Conservation (phyloP, 2,329 filamentous ascomycete genomes). For the Sporothrix brasiliensis region DNA sequence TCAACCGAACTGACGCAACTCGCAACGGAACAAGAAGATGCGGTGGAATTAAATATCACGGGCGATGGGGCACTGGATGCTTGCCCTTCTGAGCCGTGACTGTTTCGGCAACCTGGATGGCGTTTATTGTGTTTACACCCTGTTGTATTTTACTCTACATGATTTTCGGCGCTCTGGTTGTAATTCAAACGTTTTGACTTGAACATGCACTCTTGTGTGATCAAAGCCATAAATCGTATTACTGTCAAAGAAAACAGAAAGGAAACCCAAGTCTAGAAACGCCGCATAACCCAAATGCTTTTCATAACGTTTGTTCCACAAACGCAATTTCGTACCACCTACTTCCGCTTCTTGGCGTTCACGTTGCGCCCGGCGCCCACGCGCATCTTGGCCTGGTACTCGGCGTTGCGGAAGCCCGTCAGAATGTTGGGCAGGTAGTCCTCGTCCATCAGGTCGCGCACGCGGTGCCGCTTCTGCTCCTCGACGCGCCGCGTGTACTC, state of each 20-base stretch:
- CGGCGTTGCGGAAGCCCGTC: slow-evolving; percentile 71
- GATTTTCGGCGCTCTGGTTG: slow-evolving; percentile 1
- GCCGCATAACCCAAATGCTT: neutral
- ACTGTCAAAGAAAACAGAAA: neutral
- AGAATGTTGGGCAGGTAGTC: slow-evolving; percentile 87
- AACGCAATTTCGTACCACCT: slow-evolving; percentile 32
- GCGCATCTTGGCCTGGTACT: slow-evolving; percentile 65
- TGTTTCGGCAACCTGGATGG: slow-evolving; percentile 8
- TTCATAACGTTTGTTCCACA: neutral
- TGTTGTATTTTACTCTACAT: slow-evolving; percentile 9
- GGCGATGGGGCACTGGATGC: no score
- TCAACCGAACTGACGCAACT: neutral
- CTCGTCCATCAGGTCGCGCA: slow-evolving; percentile 89
- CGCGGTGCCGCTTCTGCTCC: slow-evolving; percentile 66
- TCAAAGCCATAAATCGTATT: slow-evolving; percentile 11
- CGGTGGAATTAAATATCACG: neutral
- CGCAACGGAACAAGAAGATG: neutral
- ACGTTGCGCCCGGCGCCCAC: slow-evolving; percentile 85
- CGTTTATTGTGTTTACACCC: slow-evolving; percentile 5
- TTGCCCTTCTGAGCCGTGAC: neutral
- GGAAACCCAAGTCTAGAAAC: slow-evolving; percentile 3
- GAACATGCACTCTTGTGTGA: neutral
- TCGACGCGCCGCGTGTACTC: slow-evolving; percentile 72
- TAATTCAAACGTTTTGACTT: neutral
- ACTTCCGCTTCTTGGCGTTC: slow-evolving; percentile 72